These are phyloP conservation scores for Amphirosellinia nigrospora DNA, from an alignment of 495 filamentous ascomycete genomes.

Conservation along the genomic window DNA sequence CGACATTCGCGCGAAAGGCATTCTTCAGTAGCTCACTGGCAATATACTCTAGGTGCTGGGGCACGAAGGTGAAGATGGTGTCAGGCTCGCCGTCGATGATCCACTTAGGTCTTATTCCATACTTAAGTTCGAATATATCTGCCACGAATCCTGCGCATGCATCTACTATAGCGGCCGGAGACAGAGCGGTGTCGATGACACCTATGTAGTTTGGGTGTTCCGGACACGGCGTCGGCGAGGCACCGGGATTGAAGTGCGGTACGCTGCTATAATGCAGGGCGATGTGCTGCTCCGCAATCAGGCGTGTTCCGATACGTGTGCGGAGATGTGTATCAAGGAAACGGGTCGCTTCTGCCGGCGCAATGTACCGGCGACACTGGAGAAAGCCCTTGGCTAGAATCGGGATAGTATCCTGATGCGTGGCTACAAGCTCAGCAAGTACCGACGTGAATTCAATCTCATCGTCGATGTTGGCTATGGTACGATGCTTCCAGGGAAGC, in stretches of 20 bases:
- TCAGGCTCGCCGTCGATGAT: constrained; percentile 82
- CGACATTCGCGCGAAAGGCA: constrained; percentile 90
- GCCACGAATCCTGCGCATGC: constrained; percentile 86
- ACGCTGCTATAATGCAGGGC: constrained; percentile 86
- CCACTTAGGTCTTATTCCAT: constrained; percentile 84
- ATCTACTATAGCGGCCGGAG: constrained; percentile 78
- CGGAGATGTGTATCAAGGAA: constrained; percentile 95
- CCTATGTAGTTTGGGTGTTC: constrained; percentile 79
- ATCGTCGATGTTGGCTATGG: constrained; percentile 81
- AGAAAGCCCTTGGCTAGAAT: constrained; percentile 90
- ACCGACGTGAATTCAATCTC: constrained; percentile 90
- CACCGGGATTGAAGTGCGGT: constrained; percentile 62
- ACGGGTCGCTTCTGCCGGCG: constrained; percentile 74
- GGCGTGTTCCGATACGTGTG: constrained; percentile 88
- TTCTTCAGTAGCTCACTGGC: constrained; percentile 96
- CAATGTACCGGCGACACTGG: constrained; percentile 88
- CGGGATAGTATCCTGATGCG: constrained; percentile 91
- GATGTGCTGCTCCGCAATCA: constrained; percentile 97
- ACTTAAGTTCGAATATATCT: constrained; percentile 95
- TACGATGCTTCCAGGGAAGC: constrained; percentile 76
- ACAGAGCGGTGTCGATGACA: constrained; percentile 93
- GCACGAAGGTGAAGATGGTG: constrained; percentile 86
- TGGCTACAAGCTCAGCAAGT: constrained; percentile 90
- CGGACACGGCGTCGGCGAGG: constrained; percentile 52
- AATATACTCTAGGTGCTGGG: constrained; percentile 96